Conservation (phyloP, 208 protist species). For the Trypanosoma mega region DNA sequence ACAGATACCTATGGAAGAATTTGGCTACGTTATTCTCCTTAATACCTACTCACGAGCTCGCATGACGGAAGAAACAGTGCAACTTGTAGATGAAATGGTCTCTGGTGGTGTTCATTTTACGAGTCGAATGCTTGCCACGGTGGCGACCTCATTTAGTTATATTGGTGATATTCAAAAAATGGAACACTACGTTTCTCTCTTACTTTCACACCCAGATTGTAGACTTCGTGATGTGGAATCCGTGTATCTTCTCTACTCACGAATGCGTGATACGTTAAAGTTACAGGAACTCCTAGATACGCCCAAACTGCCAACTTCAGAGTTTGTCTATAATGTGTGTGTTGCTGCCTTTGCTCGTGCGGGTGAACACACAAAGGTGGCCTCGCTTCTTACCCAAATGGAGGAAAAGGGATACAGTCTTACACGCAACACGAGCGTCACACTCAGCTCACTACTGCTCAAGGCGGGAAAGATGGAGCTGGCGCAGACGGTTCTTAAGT, state of each 20-base stretch:
- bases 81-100: slow-evolving; percentile 79
- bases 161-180: slow-evolving; percentile 70
- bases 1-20: slow-evolving; percentile 86
- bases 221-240: slow-evolving; percentile 75
- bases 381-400: slow-evolving; percentile 77
- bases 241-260: slow-evolving; percentile 81
- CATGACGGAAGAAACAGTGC: slow-evolving; percentile 66
- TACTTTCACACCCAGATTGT: slow-evolving; percentile 78
- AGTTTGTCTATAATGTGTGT: slow-evolving; percentile 86
- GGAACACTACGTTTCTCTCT: slow-evolving; percentile 73
- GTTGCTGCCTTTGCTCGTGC: slow-evolving; percentile 83
- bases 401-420: slow-evolving; percentile 65
- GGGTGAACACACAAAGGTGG: slow-evolving; percentile 83
- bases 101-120: slow-evolving; percentile 55
- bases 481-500: slow-evolving; percentile 83
- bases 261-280: slow-evolving; percentile 76
- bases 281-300: slow-evolving; percentile 85
- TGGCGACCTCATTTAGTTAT: slow-evolving; percentile 69
- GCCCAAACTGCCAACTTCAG: slow-evolving; percentile 51
- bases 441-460: slow-evolving; percentile 85
- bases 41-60: slow-evolving; percentile 77
- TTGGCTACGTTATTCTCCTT: slow-evolving; percentile 82
- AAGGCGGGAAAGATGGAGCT: slow-evolving; percentile 87
- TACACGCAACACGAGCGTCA: slow-evolving; percentile 79
- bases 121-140: slow-evolving; percentile 73